phyloP scores from a whole-genome alignment of 371 early-diverging fungal species.

The Paramicrosporidium saccamoebae region DNA sequence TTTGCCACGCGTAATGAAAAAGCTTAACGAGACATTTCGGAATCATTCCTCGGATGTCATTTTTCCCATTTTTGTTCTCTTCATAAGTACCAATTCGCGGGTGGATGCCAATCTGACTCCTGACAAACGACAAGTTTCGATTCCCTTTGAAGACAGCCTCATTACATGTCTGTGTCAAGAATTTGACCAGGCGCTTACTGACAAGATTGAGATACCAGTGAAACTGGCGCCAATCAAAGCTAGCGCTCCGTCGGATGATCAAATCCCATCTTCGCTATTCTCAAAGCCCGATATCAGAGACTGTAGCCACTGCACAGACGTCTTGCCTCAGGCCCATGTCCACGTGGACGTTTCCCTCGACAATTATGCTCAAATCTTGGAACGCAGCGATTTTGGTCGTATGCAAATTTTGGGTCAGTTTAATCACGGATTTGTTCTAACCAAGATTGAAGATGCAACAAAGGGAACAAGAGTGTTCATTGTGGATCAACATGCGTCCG shows the following conservation, averaged over 20 bases:
- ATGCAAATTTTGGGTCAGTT: conserved; percentile 89
- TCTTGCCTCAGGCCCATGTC: conserved; percentile 8
- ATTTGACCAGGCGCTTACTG: no score
- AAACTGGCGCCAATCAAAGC: no score
- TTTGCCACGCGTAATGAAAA: conserved; percentile 26
- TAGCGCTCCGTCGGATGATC: no score
- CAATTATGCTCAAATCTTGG: conserved; percentile 26
- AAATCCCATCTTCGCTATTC: no score
- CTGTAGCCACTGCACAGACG: no score
- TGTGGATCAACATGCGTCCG: conserved; percentile 93
- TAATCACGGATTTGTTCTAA: conserved; percentile 90
- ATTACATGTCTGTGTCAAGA: no score
- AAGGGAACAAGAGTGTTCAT: conserved; percentile 20
- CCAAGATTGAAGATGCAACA: conserved; percentile 10
- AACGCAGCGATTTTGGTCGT: conserved; percentile 39
- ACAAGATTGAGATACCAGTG: no score
- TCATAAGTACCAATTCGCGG: conserved; percentile 8
- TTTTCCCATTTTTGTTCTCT: conserved; percentile 1
- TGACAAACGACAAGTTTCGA: no score
- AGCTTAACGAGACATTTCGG: conserved; percentile 44
- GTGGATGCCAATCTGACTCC: conserved; percentile 80
- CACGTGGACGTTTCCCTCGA: conserved; percentile 14
- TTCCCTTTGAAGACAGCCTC: no score
- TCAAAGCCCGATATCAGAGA: no score
- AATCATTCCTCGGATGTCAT: conserved; percentile 1